These are phyloP conservation scores for Leccinum rimulosum DNA, from an alignment of 768 basidiomycete species.

Conservation along the genomic window DNA sequence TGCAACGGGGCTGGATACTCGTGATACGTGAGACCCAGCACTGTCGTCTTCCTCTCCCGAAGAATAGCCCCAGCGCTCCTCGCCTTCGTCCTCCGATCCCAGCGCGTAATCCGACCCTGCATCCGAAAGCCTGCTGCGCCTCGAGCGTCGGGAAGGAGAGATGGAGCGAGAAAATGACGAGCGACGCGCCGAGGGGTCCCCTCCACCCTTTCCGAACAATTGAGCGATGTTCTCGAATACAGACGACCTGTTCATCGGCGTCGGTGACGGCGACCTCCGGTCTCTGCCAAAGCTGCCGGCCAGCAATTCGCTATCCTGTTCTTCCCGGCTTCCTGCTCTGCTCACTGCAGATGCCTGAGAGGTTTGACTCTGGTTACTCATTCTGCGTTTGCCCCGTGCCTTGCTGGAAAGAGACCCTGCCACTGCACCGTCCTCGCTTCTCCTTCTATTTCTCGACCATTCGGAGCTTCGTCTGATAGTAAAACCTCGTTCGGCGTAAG, in stretches of 20 bases:
- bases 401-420: conserved; percentile 29
- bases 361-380: conserved; percentile 40
- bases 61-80: conserved; percentile 91
- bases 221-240: conserved; percentile 67
- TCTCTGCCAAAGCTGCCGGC: conserved; percentile 29
- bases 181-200: conserved; percentile 44
- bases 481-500: conserved; percentile 45
- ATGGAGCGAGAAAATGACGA: conserved; percentile 55
- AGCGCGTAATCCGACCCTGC: conserved; percentile 44
- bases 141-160: conserved; percentile 48
- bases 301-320: conserved; percentile 34
- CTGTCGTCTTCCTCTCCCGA: conserved; percentile 75
- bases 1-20: conserved; percentile 29
- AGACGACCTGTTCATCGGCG: conserved; percentile 37
- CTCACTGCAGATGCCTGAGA: conserved; percentile 42
- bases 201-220: conserved; percentile 55
- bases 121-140: conserved; percentile 52
- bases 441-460: conserved; percentile 47
- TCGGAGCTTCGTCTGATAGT: conserved; percentile 52
- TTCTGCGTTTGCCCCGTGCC: conserved; percentile 37
- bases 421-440: conserved; percentile 42
- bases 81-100: conserved; percentile 53
- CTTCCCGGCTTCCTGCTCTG: conserved; percentile 36
- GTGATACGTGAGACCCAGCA: conserved; percentile 25
- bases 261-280: conserved; percentile 35